Percentiles rank a stretch among this genome's conserved stretches.
These are phyloP conservation scores for Lactifluus rugatus DNA, from an alignment of 768 basidiomycete species.

Conservation along the genomic window DNA sequence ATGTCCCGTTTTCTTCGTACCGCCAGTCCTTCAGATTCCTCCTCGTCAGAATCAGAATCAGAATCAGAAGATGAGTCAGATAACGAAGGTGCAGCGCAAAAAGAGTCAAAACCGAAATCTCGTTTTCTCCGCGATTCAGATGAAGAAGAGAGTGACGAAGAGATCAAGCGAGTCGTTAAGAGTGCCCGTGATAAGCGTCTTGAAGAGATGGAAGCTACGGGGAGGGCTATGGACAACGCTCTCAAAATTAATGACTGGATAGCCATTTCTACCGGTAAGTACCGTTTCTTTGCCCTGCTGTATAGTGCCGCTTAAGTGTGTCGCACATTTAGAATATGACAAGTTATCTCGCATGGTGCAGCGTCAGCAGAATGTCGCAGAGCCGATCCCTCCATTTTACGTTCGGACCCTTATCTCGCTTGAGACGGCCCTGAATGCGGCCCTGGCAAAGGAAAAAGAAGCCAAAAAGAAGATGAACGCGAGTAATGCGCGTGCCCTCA, in stretches of 20 bases:
- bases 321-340: slow-evolving; percentile 71
- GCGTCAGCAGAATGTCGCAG: slow-evolving; percentile 74
- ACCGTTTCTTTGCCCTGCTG: background rate
- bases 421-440: slow-evolving; percentile 63
- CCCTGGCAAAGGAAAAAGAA: slow-evolving; percentile 79
- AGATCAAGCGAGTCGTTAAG: slow-evolving; percentile 60
- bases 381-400: slow-evolving; percentile 82
- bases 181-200: slow-evolving; percentile 88
- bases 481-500: slow-evolving; percentile 85
- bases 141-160: slow-evolving; percentile 54
- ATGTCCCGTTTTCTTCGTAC: slow-evolving; percentile 76
- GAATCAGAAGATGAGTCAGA: slow-evolving; percentile 39
- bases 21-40: slow-evolving; percentile 46
- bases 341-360: slow-evolving; percentile 87
- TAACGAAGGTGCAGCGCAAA: slow-evolving; percentile 32
- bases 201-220: slow-evolving; percentile 90
- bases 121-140: slow-evolving; percentile 39
- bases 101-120: slow-evolving; percentile 32
- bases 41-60: slow-evolving; percentile 32
- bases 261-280: slow-evolving; percentile 75
- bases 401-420: slow-evolving; percentile 64
- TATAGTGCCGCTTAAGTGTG: slow-evolving; percentile 6
- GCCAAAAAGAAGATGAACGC: slow-evolving; percentile 97
- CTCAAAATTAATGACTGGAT: slow-evolving; percentile 97
- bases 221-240: slow-evolving; percentile 88